A percentile compares a stretch with the other conserved stretches of the same genome.
Evolutionary conservation across 2,329 filamentous ascomycete genomes (phyloP).

Genomic region (Nannizzia gypsea): DNA sequence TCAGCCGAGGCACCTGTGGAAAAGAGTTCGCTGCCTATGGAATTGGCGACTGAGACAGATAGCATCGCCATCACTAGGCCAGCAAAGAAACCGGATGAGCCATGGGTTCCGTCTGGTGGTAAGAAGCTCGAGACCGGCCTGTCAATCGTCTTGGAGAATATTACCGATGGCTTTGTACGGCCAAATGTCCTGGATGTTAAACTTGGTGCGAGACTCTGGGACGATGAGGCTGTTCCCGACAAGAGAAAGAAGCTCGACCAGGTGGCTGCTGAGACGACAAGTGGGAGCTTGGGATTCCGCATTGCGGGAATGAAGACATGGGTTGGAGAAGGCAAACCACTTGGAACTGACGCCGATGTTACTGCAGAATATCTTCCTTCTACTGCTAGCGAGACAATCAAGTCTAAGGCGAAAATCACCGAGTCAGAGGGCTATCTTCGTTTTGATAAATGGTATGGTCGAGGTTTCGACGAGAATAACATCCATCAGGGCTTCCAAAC

Average conservation of each 20-base stretch:
- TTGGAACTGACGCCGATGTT: not conserved
- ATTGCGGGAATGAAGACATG: constrained; percentile 56
- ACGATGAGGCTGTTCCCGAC: constrained; percentile 50
- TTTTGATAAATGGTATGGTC: constrained; percentile 56
- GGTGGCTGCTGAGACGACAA: constrained; percentile 48
- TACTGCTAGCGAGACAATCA: constrained; percentile 40
- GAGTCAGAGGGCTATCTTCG: constrained; percentile 44
- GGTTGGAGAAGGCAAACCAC: constrained; percentile 24
- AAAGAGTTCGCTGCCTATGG: constrained; percentile 15
- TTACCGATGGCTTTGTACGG: constrained; percentile 63
- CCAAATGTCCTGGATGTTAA: constrained; percentile 93
- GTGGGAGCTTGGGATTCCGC: constrained; percentile 48
- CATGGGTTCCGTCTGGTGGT: constrained; percentile 42
- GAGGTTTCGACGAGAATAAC: constrained; percentile 44
- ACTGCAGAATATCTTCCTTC: constrained; percentile 32
- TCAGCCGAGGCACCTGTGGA: constrained; percentile 14
- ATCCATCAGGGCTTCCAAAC: constrained; percentile 47
- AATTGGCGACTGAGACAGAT: constrained; percentile 17
- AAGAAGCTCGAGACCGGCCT: constrained; percentile 61
- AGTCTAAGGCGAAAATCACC: constrained; percentile 32
- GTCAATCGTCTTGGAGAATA: constrained; percentile 76
- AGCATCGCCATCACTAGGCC: constrained; percentile 19
- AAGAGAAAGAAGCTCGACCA: constrained; percentile 50
- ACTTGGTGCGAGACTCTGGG: constrained; percentile 76
- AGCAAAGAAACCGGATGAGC: constrained; percentile 17